phyloP scores from a whole-genome alignment of 139 green algal genomes.

The Auxenochlorella protothecoides region DNA sequence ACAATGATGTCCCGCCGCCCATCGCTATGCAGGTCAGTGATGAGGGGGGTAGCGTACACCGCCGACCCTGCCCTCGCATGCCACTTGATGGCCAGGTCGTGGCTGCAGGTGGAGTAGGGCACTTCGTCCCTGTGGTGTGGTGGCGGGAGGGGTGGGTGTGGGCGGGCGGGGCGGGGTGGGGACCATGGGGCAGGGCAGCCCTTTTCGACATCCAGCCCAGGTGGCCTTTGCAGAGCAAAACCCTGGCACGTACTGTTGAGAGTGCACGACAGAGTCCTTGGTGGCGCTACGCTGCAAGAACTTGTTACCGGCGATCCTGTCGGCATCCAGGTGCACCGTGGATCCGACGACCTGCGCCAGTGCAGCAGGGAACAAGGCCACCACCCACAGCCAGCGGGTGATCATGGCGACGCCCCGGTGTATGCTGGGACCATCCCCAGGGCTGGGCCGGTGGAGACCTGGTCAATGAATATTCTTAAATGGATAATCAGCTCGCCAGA shows the following conservation, averaged over 20 bases:
- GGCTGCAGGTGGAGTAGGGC: constrained; percentile 11
- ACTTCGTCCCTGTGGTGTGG: constrained; percentile 10
- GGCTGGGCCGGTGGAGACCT: no score
- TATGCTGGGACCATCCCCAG: no score
- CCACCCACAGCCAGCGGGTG: no score
- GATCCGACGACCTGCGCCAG: no score
- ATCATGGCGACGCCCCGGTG: no score
- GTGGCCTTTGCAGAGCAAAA: neutral
- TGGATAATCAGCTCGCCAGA: no score
- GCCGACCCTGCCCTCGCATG: constrained; percentile 68
- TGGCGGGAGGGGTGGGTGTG: constrained; percentile 5
- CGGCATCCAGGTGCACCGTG: no score
- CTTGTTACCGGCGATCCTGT: constrained; percentile 42
- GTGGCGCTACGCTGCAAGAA: constrained; percentile 52
- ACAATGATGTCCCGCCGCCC: constrained; percentile 89
- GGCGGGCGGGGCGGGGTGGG: no score
- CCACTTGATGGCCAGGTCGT: constrained; percentile 76
- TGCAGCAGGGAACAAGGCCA: no score
- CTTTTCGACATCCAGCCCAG: no score
- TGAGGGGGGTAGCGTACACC: constrained; percentile 90
- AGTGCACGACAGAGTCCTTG: constrained; percentile 19
- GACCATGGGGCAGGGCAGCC: no score
- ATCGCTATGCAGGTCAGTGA: constrained; percentile 89
- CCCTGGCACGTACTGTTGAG: neutral
- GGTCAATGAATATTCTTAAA: no score